A percentile compares a stretch with the other conserved stretches of the same genome.
Conservation (phyloP, 2,329 filamentous ascomycete species). For the Aspergillus jensenii region DNA sequence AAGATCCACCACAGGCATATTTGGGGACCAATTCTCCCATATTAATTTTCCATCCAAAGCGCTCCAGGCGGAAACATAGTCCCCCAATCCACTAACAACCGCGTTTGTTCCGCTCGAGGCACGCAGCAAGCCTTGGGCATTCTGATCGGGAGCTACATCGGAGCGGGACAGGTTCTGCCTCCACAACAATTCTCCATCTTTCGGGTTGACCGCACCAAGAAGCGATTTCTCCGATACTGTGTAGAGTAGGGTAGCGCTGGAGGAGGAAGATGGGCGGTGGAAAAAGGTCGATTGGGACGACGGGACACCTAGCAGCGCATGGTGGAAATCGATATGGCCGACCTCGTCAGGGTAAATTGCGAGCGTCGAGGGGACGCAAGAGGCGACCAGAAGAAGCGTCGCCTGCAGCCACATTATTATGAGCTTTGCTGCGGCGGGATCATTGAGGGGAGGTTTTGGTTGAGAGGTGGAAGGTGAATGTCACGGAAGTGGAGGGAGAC, state of each 20-base stretch:
- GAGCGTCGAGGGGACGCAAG: conserved; percentile 51
- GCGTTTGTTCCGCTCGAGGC: conserved; percentile 78
- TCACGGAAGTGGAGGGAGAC: background rate
- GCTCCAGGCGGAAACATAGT: conserved; percentile 76
- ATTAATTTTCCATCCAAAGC: conserved; percentile 74
- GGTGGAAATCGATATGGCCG: conserved; percentile 87
- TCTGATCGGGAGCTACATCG: conserved; percentile 14
- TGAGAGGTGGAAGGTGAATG: background rate
- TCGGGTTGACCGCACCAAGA: conserved; percentile 84
- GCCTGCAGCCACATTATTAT: conserved; percentile 43
- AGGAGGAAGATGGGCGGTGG: conserved; percentile 77
- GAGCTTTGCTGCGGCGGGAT: conserved; percentile 24
- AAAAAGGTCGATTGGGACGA: conserved; percentile 87
- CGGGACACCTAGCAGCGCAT: conserved; percentile 81
- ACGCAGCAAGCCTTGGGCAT: conserved; percentile 52
- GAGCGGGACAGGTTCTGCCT: conserved; percentile 68
- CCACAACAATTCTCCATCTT: conserved; percentile 82
- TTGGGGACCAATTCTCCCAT: conserved; percentile 68
- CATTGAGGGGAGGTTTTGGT: conserved; percentile 30
- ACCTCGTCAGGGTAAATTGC: conserved; percentile 91
- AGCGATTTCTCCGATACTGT: conserved; percentile 82
- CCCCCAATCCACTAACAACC: conserved; percentile 71
- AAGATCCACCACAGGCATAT: conserved; percentile 47
- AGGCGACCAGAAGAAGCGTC: conserved; percentile 39
- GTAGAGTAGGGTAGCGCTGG: conserved; percentile 86